phyloP scores from a whole-genome alignment of 2,329 filamentous ascomycete species.

The Verticillium nonalfalfae region DNA sequence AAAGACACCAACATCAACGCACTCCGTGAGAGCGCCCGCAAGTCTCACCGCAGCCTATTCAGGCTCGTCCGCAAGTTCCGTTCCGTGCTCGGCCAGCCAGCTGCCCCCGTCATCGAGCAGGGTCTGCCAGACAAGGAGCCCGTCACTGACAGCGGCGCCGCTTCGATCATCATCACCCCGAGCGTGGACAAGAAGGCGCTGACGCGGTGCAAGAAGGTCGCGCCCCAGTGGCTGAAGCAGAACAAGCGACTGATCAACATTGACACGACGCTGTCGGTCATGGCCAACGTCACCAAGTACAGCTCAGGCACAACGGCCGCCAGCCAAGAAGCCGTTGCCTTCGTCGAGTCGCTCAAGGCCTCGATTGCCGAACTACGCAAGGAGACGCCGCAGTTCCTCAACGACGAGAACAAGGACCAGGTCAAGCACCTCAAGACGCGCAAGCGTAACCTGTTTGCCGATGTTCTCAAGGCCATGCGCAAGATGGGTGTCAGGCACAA shows the following conservation, averaged over 20 bases:
- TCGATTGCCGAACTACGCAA: constrained; percentile 71
- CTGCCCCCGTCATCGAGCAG: constrained; percentile 56
- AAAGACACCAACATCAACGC: constrained; percentile 95
- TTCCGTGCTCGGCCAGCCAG: constrained; percentile 67
- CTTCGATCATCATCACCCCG: constrained; percentile 16
- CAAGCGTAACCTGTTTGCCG: constrained; percentile 85
- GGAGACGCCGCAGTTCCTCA: constrained; percentile 74
- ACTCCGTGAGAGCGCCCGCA: constrained; percentile 79
- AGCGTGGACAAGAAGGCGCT: constrained; percentile 21
- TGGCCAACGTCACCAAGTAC: constrained; percentile 49
- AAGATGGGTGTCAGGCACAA: constrained; percentile 89
- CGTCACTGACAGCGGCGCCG: background rate
- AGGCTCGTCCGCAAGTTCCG: constrained; percentile 88
- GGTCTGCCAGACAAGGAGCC: constrained; percentile 48
- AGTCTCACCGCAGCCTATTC: constrained; percentile 88
- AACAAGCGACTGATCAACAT: constrained; percentile 67
- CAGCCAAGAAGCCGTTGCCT: constrained; percentile 33
- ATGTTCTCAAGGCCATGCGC: constrained; percentile 75
- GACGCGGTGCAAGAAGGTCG: constrained; percentile 21
- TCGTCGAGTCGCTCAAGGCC: constrained; percentile 61
- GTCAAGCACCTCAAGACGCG: constrained; percentile 86
- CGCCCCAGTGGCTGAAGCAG: constrained; percentile 33
- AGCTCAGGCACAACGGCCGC: background rate
- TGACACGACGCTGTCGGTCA: constrained; percentile 63
- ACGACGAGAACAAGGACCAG: constrained; percentile 75